Evolutionary conservation across 495 filamentous ascomycete species (phyloP), one percentile per base, ranked within the genome.

Genomic region (Penicillium cosmopolitanum): DNA sequence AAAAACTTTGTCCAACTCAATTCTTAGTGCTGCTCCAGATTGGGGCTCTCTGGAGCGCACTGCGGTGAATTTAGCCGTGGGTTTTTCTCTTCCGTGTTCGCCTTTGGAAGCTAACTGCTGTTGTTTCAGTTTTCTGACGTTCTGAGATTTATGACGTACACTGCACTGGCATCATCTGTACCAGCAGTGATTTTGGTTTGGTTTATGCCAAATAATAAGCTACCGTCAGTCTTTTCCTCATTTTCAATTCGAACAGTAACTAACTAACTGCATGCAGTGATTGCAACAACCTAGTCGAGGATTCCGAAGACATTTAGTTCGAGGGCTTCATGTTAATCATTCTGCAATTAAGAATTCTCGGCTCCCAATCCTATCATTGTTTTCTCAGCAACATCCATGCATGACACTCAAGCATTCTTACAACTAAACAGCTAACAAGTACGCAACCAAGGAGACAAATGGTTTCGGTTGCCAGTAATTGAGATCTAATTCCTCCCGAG

Each of bases 111-210:
- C 65, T 72, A 36, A 72, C 46, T 16, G 23, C 1, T 10, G 12
- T 18, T 5, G 5, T 58, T 19, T 4, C 16, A 80, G 77, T 81
- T 77, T 53, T 78, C 77, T 1, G 73, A 77, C 65, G 75, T 80
- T 5, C 70, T 81, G 72, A 69, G 71, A 47, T 77, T 74, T 48
- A 76, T 81, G 53, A 80, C 78, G 3, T 78, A 78, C 50, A 71
- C 77, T n/a, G 76, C 77, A 0, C 56, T 81, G 31, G 77, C 69
- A 4, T 66, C 74, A 28, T 73, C 76, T 9, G 68, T 67, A 4
- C 68, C 73, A 1, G 73, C 74, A 6, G 64, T 81, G 0, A 56
- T 81, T 12, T 54, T 78, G 10, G 61, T 72, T 18, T 58, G 74
- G 40, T 69, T 80, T 28, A 71, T 80, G 67, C 76, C 78, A 5